A percentile compares a stretch with the other conserved stretches of the same genome.
phyloP scores from a whole-genome alignment of 1,284 basidiomycete species.

The Fomitiporia mediterranea region DNA sequence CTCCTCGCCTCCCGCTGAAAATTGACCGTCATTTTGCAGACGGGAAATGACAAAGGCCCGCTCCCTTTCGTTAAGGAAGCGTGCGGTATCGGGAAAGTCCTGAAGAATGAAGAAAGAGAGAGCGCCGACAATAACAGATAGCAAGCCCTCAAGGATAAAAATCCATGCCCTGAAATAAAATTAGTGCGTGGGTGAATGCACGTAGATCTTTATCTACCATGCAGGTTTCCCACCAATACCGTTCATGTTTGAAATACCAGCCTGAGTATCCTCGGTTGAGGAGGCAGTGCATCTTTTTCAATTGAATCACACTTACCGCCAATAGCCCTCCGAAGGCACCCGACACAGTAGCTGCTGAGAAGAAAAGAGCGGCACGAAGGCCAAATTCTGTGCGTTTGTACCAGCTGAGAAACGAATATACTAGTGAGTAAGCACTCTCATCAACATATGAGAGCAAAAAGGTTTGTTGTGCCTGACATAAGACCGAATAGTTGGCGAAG shows the following conservation, averaged over 20 bases:
- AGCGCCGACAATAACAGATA: conserved; percentile 61
- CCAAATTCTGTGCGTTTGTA: conserved; percentile 71
- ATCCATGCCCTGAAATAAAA: conserved; percentile 59
- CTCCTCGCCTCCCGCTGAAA: conserved; percentile 66
- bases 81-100: conserved; percentile 79
- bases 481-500: neutral
- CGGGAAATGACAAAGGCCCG: conserved; percentile 61
- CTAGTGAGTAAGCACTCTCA: neutral
- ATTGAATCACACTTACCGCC: conserved; percentile 40
- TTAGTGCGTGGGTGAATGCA: neutral
- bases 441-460: neutral
- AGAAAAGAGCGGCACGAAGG: conserved; percentile 62
- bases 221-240: conserved; percentile 60
- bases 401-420: conserved; percentile 34
- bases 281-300: neutral
- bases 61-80: conserved; percentile 67
- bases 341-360: conserved; percentile 68
- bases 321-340: conserved; percentile 69
- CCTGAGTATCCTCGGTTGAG: conserved; percentile 33
- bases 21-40: conserved; percentile 66
- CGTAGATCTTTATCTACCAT: conserved; percentile 26
- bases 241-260: conserved; percentile 63
- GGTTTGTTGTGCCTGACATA: neutral
- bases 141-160: conserved; percentile 64
- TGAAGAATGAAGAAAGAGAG: conserved; percentile 72